Base-by-base conservation (phyloP, 2,329 filamentous ascomycete species). In the Aspergillus nomiae region DNA sequence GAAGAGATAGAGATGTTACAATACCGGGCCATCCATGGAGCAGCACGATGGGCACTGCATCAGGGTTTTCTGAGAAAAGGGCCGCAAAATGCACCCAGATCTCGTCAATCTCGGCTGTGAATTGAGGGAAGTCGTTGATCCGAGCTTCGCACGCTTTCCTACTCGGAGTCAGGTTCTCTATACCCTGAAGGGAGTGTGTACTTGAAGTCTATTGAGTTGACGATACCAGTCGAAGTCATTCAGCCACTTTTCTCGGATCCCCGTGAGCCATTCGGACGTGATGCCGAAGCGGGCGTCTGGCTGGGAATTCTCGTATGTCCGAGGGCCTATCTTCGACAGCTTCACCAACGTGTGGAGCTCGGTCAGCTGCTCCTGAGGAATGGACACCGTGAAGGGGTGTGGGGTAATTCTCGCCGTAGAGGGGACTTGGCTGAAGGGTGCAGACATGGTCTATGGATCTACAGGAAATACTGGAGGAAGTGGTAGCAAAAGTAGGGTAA, bases 71-170 rank as follows among this genome's bases (percentile, higher is more conserved):
- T 0, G 82, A 85, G 64, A 84, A 84, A 0, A 85, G 73, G 2
- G 81, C 83, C 0, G 77, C 70, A 65, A 85, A 85, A 69, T 85
- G 83, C 51, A 85, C 72, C 1, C 72, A 68, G 53, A 81, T 57
- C 28, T 83, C 80, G 12, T 77, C 74, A 57, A 86, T 75, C 0
- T 73, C 65, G 0, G 77, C 73, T 2, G 73, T 83, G 74, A 80
- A 86, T 63, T 86, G 83, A 2, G 83, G 83, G 51, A 83, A 82
- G 14, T 73, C 77, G 68, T 86, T 86, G 67, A 85, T 80, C 19
- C 78, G 74, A 46, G 77, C 69, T 66, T 80, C 74, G 4, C 75
- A 73, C 59, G 76, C 68, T 71, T 72, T 67, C 66, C 73, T 74
- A 24, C 41, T 14, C n/a, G 45, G 70, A 16, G 19, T 28, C 10